phyloP scores from a whole-genome alignment of 768 basidiomycete species.

The Mycena albidolilacea region DNA sequence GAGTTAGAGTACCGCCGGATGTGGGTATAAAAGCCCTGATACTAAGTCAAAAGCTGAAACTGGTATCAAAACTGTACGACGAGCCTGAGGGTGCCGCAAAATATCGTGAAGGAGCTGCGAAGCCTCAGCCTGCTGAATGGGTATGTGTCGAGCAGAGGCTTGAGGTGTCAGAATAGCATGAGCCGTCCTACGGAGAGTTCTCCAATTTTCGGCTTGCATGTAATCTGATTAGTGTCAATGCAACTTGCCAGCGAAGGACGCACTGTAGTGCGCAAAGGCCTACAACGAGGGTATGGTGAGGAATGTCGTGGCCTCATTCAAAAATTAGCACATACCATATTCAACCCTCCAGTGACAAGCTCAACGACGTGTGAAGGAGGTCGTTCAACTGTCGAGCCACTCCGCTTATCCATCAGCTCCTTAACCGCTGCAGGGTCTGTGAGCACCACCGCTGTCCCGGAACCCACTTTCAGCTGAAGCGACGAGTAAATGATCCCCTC shows the following conservation, averaged over 20 bases:
- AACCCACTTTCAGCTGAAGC: conserved; percentile 38
- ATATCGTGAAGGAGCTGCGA: conserved; percentile 24
- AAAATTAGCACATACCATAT: conserved; percentile 29
- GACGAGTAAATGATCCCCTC: conserved; percentile 3
- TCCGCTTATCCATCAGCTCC: conserved; percentile 48
- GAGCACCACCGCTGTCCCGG: conserved; percentile 44
- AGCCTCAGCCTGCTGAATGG: conserved; percentile 43
- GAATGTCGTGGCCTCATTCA: not conserved
- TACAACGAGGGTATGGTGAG: not conserved
- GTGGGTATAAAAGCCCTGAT: conserved; percentile 47
- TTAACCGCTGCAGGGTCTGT: conserved; percentile 41
- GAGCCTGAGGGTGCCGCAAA: conserved; percentile 18
- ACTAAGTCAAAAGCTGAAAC: not conserved
- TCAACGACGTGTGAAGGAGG: conserved; percentile 42
- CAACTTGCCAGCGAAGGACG: conserved; percentile 1
- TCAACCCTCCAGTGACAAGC: conserved; percentile 36
- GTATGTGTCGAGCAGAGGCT: conserved; percentile 41
- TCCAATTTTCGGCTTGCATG: conserved; percentile 27
- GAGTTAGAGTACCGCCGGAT: conserved; percentile 36
- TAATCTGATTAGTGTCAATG: not conserved
- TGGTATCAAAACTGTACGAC: not conserved
- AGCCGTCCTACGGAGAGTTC: conserved; percentile 32
- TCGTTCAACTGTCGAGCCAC: conserved; percentile 43
- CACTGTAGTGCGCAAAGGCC: conserved; percentile 33
- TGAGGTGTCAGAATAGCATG: conserved; percentile 41